Percentiles rank a stretch among this genome's conserved stretches.
phyloP scores from a whole-genome alignment of 805 yeast species.

The Teunomyces gatunensis region DNA sequence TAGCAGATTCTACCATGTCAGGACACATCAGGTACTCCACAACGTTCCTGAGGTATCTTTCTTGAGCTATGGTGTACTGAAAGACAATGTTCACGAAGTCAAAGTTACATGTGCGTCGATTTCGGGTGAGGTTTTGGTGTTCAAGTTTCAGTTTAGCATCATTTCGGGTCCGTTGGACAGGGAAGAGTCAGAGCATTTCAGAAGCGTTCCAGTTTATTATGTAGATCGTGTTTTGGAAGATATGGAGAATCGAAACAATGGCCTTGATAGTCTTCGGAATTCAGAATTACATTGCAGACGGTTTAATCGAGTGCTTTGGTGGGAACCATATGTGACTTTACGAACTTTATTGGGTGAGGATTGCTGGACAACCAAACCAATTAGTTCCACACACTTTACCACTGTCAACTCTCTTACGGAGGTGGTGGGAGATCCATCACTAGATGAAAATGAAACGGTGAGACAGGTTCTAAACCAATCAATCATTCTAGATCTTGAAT shows the following conservation, averaged over 20 bases:
- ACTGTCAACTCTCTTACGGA: conserved; percentile 48
- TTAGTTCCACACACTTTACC: conserved; percentile 42
- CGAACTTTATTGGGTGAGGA: conserved; percentile 43
- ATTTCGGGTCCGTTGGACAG: conserved; percentile 25
- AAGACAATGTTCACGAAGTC: conserved; percentile 23
- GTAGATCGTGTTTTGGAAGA: conserved; percentile 28
- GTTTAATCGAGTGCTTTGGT: conserved; percentile 23
- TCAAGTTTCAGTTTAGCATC: conserved; percentile 30
- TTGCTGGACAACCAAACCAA: conserved; percentile 52
- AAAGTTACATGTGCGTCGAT: conserved; percentile 42
- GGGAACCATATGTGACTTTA: conserved; percentile 23
- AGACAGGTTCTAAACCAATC: conserved; percentile 41
- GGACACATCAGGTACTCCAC: conserved; percentile 45
- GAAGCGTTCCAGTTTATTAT: conserved; percentile 16
- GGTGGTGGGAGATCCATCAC: conserved; percentile 45
- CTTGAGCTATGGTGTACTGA: conserved; percentile 18
- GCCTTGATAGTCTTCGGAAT: not conserved
- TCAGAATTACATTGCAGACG: conserved; percentile 5
- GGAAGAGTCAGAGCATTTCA: conserved; percentile 11
- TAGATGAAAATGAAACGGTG: conserved; percentile 28
- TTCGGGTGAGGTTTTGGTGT: conserved; percentile 43
- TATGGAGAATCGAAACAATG: conserved; percentile 14
- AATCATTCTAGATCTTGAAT: conserved; percentile 32
- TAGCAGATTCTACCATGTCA: conserved; percentile 27
- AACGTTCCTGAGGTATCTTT: conserved; percentile 56